phyloP scores from a whole-genome alignment of 768 basidiomycete genomes.

The Kwoniella dendrophila region DNA sequence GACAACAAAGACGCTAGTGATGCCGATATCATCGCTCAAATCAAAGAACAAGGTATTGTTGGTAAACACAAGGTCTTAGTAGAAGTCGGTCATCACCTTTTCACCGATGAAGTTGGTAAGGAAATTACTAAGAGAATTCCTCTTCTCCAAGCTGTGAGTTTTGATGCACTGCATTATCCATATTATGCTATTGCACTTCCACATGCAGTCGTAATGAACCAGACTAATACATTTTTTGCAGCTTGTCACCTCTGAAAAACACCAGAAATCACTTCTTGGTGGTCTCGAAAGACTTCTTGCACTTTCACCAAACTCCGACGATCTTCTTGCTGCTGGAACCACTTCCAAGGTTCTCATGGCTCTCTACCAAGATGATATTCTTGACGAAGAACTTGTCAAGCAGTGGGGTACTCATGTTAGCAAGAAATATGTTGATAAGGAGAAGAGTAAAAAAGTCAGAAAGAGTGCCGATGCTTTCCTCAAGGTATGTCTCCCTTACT shows the following conservation, averaged over 20 bases:
- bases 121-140: conserved; percentile 62
- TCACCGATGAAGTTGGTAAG: conserved; percentile 66
- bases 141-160: conserved; percentile 75
- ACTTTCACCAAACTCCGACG: conserved; percentile 66
- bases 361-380: conserved; percentile 85
- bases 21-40: conserved; percentile 64
- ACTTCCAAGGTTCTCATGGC: conserved; percentile 93
- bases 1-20: conserved; percentile 64
- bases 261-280: conserved; percentile 90
- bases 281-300: conserved; percentile 88
- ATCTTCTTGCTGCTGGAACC: conserved; percentile 57
- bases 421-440: conserved; percentile 95
- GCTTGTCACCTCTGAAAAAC: conserved; percentile 90
- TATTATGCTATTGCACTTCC: not conserved
- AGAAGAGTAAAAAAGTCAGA: conserved; percentile 90
- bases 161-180: not conserved
- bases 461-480: conserved; percentile 91
- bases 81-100: conserved; percentile 79
- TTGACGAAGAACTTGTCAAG: conserved; percentile 85
- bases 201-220: not conserved
- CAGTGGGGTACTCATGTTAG: conserved; percentile 96
- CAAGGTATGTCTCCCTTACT: conserved; percentile 63
- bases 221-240: conserved; percentile 48
- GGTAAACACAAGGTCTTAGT: conserved; percentile 91
- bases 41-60: conserved; percentile 85